Base-by-base conservation (phyloP, 495 filamentous ascomycete species). In the Daldinia childiae region DNA sequence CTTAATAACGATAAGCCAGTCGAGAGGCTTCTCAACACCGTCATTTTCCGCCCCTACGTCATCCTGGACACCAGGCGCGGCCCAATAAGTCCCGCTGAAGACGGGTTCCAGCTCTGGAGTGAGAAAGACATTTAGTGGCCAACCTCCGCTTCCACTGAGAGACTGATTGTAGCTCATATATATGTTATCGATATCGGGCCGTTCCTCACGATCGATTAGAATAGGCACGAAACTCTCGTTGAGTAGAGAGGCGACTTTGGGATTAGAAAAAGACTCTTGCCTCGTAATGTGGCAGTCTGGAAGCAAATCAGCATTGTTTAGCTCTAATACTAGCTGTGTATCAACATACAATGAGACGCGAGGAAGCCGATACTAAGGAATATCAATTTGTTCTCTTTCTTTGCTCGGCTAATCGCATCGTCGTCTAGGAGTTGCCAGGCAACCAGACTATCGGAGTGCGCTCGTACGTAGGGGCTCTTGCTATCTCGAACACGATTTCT, bases 131-230 rank as follows among this genome's bases (percentile, higher is more conserved):
- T 98, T 98, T 51, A 99, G 84, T 11, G 95, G 95, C 96, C 96
- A 99, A 27, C 95, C 95, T 3, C 94, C 96, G 1, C 90, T 93
- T 19, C 93, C 93, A 38, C 90, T 97, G 15, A 95, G 94, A 5
- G 94, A 95, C 82, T 97, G 93, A 32, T 96, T 92, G 81, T 96
- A 99, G 81, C 97, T 97, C 92, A 98, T 97, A 78, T 98, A 99
- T 64, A 98, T 94, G 58, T 93, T 90, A 77, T 99, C 95, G 72
- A 98, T 88, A 77, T 98, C 94, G 1, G 96, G 95, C 36, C 95
- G 90, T 78, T 98, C 95, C 79, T 99, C 95, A 30, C 94, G 89
- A 77, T 99, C 95, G 71, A 98, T 87, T 71, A 97, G 91, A 79
- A 99, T 90, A 7, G 95, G 95, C 24, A 99, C 90, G 79, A 98